phyloP scores from a whole-genome alignment of 2,329 filamentous ascomycete species.

The Fusarium neocosmosporiellum region DNA sequence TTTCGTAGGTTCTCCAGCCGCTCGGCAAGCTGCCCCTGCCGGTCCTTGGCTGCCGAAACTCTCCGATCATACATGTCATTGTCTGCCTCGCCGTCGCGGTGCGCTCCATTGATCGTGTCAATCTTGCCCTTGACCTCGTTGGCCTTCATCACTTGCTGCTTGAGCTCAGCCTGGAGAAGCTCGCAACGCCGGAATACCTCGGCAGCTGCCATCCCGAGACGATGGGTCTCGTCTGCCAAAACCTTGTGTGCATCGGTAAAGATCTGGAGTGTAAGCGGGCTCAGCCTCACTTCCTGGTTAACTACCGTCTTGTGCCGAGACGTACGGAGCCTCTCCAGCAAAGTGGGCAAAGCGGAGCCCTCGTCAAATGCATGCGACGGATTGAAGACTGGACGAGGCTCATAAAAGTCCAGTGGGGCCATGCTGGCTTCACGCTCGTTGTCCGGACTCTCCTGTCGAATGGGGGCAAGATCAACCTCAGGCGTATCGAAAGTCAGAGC shows the following conservation, averaged over 20 bases:
- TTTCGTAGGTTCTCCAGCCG: slow-evolving; percentile 69
- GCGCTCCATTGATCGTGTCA: slow-evolving; percentile 66
- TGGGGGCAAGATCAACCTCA: slow-evolving; percentile 60
- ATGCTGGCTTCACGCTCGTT: slow-evolving; percentile 57
- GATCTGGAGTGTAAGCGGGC: slow-evolving; percentile 75
- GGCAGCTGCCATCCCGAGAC: slow-evolving; percentile 74
- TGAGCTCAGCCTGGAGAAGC: slow-evolving; percentile 74
- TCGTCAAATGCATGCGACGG: slow-evolving; percentile 70
- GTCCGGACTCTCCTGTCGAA: slow-evolving; percentile 56
- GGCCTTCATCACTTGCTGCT: slow-evolving; percentile 73
- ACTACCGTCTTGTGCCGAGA: slow-evolving; percentile 70
- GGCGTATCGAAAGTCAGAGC: slow-evolving; percentile 70
- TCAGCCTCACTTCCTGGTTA: slow-evolving; percentile 76
- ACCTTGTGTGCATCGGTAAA: slow-evolving; percentile 80
- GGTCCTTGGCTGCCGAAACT: slow-evolving; percentile 63
- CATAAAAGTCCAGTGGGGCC: slow-evolving; percentile 63
- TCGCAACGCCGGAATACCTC: slow-evolving; percentile 80
- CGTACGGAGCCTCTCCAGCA: slow-evolving; percentile 68
- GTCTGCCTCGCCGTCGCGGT: slow-evolving; percentile 62
- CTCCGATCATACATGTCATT: slow-evolving; percentile 70
- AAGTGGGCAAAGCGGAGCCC: slow-evolving; percentile 64
- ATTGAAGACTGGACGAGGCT: slow-evolving; percentile 75
- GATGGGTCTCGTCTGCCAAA: slow-evolving; percentile 75
- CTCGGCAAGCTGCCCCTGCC: slow-evolving; percentile 66
- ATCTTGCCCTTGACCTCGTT: slow-evolving; percentile 74